phyloP scores from a whole-genome alignment of 2,329 filamentous ascomycete genomes.

The Elsinoe perseae region DNA sequence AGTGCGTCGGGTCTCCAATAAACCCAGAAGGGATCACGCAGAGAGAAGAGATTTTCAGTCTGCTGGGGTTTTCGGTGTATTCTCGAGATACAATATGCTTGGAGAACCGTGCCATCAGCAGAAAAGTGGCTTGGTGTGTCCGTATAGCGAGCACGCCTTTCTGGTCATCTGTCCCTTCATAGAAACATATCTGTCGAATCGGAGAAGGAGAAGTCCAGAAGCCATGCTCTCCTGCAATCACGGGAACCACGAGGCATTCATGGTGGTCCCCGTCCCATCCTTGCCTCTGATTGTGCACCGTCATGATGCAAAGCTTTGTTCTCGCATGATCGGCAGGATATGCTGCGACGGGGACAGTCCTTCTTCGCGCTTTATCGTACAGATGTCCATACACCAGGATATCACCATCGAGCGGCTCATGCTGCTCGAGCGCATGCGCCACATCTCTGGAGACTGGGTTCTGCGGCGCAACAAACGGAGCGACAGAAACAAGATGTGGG shows the following conservation, averaged over 20 bases:
- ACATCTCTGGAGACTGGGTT: constrained; percentile 28
- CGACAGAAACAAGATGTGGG: constrained; percentile 24
- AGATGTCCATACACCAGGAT: constrained; percentile 52
- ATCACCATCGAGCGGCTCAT: constrained; percentile 35
- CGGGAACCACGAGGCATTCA: constrained; percentile 42
- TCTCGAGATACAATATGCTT: constrained; percentile 13
- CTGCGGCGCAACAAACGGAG: constrained; percentile 18
- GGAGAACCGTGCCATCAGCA: constrained; percentile 41
- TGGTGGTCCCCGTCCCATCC: constrained; percentile 46
- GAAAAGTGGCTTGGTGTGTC: constrained; percentile 36
- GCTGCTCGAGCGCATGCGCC: constrained; percentile 25
- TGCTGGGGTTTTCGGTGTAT: neutral
- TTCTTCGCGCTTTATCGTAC: constrained; percentile 34
- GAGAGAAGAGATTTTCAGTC: neutral
- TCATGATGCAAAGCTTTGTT: constrained; percentile 50
- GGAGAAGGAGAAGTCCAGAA: constrained; percentile 50
- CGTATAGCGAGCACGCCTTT: constrained; percentile 44
- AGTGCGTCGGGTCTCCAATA: constrained; percentile 34
- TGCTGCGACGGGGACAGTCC: constrained; percentile 30
- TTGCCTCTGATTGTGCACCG: constrained; percentile 45
- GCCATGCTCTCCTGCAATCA: constrained; percentile 41
- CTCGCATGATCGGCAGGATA: constrained; percentile 47
- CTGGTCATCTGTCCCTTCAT: constrained; percentile 36
- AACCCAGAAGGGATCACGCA: constrained; percentile 15
- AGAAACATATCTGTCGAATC: constrained; percentile 48